Evolutionary conservation across 2,329 filamentous ascomycete species (phyloP).

Genomic region (Cladosporium sp.): DNA sequence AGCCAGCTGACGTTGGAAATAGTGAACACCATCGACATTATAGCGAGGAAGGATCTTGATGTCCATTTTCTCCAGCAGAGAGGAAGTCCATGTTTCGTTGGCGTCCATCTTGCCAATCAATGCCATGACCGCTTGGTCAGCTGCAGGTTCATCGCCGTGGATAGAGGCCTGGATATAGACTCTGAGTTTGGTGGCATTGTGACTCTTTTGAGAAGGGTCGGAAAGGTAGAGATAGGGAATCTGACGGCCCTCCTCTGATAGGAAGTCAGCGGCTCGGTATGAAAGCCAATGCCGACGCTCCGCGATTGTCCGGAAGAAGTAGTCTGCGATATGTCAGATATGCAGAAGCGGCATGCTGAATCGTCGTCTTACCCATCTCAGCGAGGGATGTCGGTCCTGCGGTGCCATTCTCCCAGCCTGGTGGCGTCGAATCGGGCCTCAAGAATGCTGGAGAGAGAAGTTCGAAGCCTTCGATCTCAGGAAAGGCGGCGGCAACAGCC

Average conservation of each 20-base stretch:
- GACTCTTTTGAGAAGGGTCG: not conserved
- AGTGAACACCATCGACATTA: slow-evolving; percentile 18
- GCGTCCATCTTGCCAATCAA: slow-evolving; percentile 32
- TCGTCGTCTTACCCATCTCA: not conserved
- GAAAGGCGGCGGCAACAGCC: slow-evolving; percentile 13
- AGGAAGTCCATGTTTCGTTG: slow-evolving; percentile 29
- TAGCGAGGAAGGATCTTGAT: slow-evolving; percentile 23
- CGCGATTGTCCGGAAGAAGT: slow-evolving; percentile 15
- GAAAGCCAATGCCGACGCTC: slow-evolving; percentile 16
- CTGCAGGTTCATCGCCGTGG: slow-evolving; percentile 36
- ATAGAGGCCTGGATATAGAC: slow-evolving; percentile 35
- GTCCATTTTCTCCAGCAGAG: slow-evolving; percentile 31
- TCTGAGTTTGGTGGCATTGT: slow-evolving; percentile 17
- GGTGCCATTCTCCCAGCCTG: slow-evolving; percentile 17
- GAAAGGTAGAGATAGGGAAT: slow-evolving; percentile 14
- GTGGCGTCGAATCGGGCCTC: slow-evolving; percentile 15
- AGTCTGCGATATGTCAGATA: slow-evolving; percentile 6
- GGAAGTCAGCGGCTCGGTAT: slow-evolving; percentile 15
- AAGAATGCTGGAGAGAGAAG: slow-evolving; percentile 20
- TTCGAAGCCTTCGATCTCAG: slow-evolving; percentile 17
- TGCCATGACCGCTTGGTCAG: slow-evolving; percentile 32
- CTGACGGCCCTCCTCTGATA: slow-evolving; percentile 16
- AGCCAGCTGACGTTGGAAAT: slow-evolving; percentile 21
- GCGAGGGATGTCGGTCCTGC: slow-evolving; percentile 19
- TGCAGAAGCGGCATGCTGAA: not conserved